Evolutionary conservation across 768 basidiomycete species (phyloP), one percentile per base, ranked within the genome.

Genomic region (Termitomyces sp.): DNA sequence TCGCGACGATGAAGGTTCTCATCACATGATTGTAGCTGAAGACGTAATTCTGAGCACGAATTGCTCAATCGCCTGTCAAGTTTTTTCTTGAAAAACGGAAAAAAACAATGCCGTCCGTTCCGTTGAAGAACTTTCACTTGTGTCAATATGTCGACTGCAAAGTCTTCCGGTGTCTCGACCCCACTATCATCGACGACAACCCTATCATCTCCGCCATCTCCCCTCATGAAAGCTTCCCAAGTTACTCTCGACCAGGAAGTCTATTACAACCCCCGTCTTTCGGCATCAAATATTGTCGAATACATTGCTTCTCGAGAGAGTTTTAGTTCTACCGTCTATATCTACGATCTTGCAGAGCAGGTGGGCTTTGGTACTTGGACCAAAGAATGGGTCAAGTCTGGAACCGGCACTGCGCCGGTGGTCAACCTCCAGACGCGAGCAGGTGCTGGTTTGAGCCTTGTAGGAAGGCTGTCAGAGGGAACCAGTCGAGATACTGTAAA

Each of bases 331-430:
- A 73, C 82, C 18, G 82, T 94, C 57, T 91, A 92, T 68, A 70
- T 92, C 44, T 94, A 90, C 66, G 92, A 94, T 64, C 78, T 92
- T 55, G 90, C 92, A 20, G 86, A 88, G 63, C 88, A 92, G 66
- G 80, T 80, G n/a, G 92, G 92, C 34, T 89, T 94, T 65, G 92
- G 92, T 20, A 76, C 80, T 0, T 72, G 86, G 57, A 86, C 90
- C 33, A 88, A 85, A 66, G 77, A 81, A 51, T 89, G 87, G 86
- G 72, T 81, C 3, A 69, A 77, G 18, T 66, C 76, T 4, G 67
- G 67, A 37, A 61, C 69, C 34, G 68, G 72, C 18, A 73, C 81
- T 1, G 80, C 84, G 0, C 75, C 82, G 18, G 82, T 90, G 5
- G 77, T 89, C 44, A 74, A 82, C 52, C 75, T 92, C 61, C 92